A percentile compares a stretch with the other conserved stretches of the same genome.
Evolutionary conservation across 1,284 basidiomycete genomes (phyloP).

Genomic region (Clitocybe nebularis): DNA sequence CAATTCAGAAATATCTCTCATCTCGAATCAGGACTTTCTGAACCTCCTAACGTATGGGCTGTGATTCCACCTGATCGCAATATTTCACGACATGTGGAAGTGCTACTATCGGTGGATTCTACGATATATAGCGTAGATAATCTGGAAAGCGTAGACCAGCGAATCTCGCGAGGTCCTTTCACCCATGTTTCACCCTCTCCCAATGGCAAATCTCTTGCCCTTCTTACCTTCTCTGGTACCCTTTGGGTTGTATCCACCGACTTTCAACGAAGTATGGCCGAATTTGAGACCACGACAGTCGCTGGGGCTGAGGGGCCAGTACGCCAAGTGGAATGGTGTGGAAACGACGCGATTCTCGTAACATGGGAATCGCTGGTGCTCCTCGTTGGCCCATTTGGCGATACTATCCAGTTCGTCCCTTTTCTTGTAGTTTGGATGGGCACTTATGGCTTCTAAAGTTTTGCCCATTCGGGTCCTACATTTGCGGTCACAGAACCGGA

Average conservation of each 20-base stretch:
- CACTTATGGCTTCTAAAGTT: constrained; percentile 42
- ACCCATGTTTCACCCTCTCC: constrained; percentile 84
- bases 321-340: constrained; percentile 89
- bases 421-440: neutral
- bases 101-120: constrained; percentile 74
- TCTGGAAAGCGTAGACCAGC: constrained; percentile 83
- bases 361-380: constrained; percentile 80
- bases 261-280: constrained; percentile 85
- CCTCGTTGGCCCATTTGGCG: constrained; percentile 90
- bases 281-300: constrained; percentile 67
- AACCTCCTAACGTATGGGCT: constrained; percentile 80
- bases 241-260: constrained; percentile 94
- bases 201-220: constrained; percentile 88
- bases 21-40: constrained; percentile 52
- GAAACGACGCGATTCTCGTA: constrained; percentile 90
- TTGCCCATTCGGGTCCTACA: constrained; percentile 73
- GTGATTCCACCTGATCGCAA: constrained; percentile 85
- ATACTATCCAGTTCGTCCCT: constrained; percentile 71
- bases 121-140: constrained; percentile 84
- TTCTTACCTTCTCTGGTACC: constrained; percentile 69
- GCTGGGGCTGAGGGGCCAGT: constrained; percentile 51
- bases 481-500: constrained; percentile 85
- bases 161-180: constrained; percentile 88
- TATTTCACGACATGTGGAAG: constrained; percentile 83
- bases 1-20: neutral